Percentiles rank a stretch among this genome's conserved stretches.
Evolutionary conservation across 306 rosid species (phyloP).

Genomic region (Prunus mira): DNA sequence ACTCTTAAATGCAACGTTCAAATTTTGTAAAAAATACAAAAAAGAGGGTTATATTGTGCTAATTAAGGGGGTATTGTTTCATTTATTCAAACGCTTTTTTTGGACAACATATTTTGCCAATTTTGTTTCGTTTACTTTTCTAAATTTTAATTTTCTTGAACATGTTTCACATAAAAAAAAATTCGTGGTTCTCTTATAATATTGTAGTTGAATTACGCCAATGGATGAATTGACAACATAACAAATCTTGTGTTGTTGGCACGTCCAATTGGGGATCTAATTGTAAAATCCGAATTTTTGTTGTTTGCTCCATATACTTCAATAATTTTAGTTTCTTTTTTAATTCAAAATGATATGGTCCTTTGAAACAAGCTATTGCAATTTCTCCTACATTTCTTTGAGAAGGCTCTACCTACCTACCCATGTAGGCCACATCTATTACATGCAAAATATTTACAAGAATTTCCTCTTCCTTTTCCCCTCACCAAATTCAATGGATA

Average conservation of each 20-base stretch:
- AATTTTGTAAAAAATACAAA: too few species aligned
- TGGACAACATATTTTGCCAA: neutral
- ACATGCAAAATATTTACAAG: neutral
- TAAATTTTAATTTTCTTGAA: neutral
- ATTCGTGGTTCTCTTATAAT: neutral
- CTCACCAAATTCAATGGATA: too few species aligned
- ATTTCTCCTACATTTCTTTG: neutral
- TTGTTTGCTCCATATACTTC: neutral
- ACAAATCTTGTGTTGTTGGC: neutral
- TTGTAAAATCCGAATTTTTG: neutral
- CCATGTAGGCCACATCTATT: neutral
- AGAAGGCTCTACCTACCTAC: neutral
- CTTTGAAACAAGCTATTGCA: neutral
- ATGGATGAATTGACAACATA: neutral
- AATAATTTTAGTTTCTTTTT: neutral
- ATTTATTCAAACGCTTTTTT: neutral
- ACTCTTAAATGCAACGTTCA: too few species aligned
- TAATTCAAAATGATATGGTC: neutral
- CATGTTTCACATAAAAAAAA: neutral
- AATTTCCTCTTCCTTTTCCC: too few species aligned
- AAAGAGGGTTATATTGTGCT: neutral
- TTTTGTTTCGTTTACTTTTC: neutral
- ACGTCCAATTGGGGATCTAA: constrained; percentile 1
- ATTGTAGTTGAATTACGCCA: neutral
- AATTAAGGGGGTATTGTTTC: neutral